phyloP scores from a whole-genome alignment of 176 grass and related monocot species.

The Rhynchospora tenuis region DNA sequence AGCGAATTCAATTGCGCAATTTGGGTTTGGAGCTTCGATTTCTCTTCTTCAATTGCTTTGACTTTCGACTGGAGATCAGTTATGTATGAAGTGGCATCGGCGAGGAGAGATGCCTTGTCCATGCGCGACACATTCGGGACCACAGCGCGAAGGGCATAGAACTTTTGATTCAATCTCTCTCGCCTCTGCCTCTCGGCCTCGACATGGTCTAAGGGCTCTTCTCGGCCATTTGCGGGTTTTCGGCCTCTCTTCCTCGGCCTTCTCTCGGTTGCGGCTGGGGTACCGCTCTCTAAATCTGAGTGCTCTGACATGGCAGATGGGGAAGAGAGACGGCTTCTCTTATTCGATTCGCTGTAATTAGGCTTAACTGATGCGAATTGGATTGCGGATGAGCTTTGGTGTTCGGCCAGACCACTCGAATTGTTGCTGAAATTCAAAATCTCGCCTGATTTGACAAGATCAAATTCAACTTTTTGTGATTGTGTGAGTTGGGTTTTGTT shows the following conservation, averaged over 20 bases:
- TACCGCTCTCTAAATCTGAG: conserved; percentile 19
- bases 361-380: neutral
- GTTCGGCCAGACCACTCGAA: neutral
- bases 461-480: neutral
- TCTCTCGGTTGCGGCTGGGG: neutral
- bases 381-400: neutral
- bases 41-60: conserved; percentile 15
- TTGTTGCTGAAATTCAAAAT: neutral
- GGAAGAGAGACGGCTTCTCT: neutral
- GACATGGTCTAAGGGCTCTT: conserved; percentile 34
- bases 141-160: conserved; percentile 41
- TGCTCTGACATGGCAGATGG: conserved; percentile 14
- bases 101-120: conserved; percentile 49
- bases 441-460: neutral
- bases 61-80: conserved; percentile 23
- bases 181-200: conserved; percentile 44
- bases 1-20: neutral
- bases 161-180: conserved; percentile 41
- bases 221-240: conserved; percentile 23
- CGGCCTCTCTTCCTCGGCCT: conserved; percentile 33
- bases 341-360: neutral
- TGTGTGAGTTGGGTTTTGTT: neutral
- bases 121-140: conserved; percentile 43
- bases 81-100: conserved; percentile 38
- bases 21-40: neutral